Evolutionary conservation across 306 rosid species (phyloP).

Genomic region (Lathyrus tuberosus): DNA sequence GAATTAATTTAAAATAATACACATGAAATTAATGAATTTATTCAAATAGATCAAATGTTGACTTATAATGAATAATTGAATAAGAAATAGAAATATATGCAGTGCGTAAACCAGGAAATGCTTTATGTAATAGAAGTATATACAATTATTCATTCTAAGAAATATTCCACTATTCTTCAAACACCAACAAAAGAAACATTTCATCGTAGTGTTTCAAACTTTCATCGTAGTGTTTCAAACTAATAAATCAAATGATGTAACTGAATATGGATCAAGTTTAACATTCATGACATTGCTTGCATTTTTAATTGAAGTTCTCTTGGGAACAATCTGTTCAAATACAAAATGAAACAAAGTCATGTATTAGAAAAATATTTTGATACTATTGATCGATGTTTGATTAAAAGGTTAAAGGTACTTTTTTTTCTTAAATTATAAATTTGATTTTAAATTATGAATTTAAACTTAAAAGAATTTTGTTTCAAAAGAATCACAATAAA

Average conservation of each 20-base stretch:
- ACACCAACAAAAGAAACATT: neutral
- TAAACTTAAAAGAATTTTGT: no score
- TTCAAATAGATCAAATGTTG: no score
- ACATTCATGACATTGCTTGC: constrained; percentile 47
- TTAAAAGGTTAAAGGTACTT: no score
- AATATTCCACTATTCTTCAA: no score
- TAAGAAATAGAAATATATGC: neutral
- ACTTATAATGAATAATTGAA: neutral
- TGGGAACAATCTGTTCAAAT: constrained; percentile 52
- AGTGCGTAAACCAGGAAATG: no score
- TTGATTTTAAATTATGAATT: no score
- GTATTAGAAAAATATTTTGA: no score
- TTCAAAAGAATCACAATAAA: no score
- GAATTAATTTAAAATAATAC: no score
- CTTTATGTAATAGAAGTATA: neutral
- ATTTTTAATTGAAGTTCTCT: constrained; percentile 29
- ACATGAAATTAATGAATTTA: no score
- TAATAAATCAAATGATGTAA: constrained; percentile 60
- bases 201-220: neutral
- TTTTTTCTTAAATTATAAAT: no score
- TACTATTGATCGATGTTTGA: no score
- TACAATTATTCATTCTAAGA: neutral
- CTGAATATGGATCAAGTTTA: constrained; percentile 49
- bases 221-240: neutral
- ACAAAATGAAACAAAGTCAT: neutral